Evolutionary conservation across 345 rosid genomes (phyloP).

Genomic region (Linum lewisii): DNA sequence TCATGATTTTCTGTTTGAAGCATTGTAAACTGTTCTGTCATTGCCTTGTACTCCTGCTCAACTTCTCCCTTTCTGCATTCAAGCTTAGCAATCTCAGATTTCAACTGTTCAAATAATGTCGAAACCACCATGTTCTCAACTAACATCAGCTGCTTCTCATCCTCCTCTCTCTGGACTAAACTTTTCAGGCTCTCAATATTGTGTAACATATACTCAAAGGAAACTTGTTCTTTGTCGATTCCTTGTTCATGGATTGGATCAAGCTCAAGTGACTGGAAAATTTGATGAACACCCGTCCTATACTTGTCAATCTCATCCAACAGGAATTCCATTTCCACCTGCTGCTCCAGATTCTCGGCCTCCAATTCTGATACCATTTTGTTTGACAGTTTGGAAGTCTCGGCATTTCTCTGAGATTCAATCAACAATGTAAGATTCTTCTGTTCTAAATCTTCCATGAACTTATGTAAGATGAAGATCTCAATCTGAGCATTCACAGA

Average conservation of each 20-base stretch:
- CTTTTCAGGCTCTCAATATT: constrained; percentile 43
- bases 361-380: constrained; percentile 22
- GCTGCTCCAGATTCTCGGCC: constrained; percentile 28
- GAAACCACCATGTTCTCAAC: constrained; percentile 69
- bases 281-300: constrained; percentile 18
- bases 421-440: constrained; percentile 22
- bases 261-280: constrained; percentile 44
- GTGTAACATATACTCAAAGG: constrained; percentile 41
- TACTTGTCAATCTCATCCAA: constrained; percentile 23
- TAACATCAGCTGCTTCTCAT: constrained; percentile 53
- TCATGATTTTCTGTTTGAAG: constrained; percentile 41
- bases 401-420: constrained; percentile 22
- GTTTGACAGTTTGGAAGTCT: constrained; percentile 19
- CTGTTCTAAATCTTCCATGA: constrained; percentile 25
- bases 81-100: constrained; percentile 39
- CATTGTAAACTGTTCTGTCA: constrained; percentile 21
- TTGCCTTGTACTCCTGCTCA: constrained; percentile 32
- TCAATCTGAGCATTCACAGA: constrained; percentile 26
- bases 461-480: constrained; percentile 26
- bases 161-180: constrained; percentile 37
- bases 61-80: constrained; percentile 36
- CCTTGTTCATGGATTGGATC: constrained; percentile 33
- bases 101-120: constrained; percentile 43
- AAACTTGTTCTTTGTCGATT: constrained; percentile 31
- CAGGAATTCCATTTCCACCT: constrained; percentile 22